Conservation (phyloP, 2,329 filamentous ascomycete genomes). For the Ambrosiella cleistominuta region DNA sequence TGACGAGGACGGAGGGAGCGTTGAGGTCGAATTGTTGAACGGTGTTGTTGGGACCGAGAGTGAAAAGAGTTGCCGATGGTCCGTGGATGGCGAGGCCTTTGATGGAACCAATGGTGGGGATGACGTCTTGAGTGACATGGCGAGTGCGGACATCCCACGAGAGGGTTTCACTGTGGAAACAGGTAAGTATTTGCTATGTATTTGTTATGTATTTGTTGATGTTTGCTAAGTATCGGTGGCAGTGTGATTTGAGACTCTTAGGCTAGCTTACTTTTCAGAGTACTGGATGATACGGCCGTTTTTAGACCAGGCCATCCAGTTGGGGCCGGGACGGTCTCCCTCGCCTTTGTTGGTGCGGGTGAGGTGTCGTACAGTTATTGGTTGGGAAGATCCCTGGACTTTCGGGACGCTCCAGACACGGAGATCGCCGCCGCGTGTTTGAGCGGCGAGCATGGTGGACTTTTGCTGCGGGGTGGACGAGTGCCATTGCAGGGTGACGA, state of each 20-base stretch:
- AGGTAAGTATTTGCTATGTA: not conserved
- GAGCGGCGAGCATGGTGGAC: conserved; percentile 91
- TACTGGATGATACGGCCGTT: conserved; percentile 91
- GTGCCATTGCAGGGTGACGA: conserved; percentile 83
- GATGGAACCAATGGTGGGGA: conserved; percentile 70
- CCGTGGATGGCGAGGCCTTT: conserved; percentile 76
- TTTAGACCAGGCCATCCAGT: conserved; percentile 98
- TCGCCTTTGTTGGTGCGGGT: conserved; percentile 46
- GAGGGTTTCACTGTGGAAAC: conserved; percentile 45
- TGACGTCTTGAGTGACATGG: conserved; percentile 74
- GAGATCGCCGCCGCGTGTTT: conserved; percentile 80
- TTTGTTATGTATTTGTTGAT: not conserved
- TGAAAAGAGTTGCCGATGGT: conserved; percentile 80
- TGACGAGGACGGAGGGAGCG: conserved; percentile 60
- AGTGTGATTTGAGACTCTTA: not conserved
- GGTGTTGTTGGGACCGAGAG: conserved; percentile 69
- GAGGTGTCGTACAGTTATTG: conserved; percentile 75
- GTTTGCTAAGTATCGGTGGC: not conserved
- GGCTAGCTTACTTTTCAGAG: conserved; percentile 61
- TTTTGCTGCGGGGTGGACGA: conserved; percentile 90
- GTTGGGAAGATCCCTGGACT: conserved; percentile 46
- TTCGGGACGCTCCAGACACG: conserved; percentile 96
- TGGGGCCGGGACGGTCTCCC: conserved; percentile 46
- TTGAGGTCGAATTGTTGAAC: conserved; percentile 94
- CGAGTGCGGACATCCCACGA: conserved; percentile 98